phyloP scores from a whole-genome alignment of 2,329 filamentous ascomycete species.

The Pseudopithomyces chartarum region DNA sequence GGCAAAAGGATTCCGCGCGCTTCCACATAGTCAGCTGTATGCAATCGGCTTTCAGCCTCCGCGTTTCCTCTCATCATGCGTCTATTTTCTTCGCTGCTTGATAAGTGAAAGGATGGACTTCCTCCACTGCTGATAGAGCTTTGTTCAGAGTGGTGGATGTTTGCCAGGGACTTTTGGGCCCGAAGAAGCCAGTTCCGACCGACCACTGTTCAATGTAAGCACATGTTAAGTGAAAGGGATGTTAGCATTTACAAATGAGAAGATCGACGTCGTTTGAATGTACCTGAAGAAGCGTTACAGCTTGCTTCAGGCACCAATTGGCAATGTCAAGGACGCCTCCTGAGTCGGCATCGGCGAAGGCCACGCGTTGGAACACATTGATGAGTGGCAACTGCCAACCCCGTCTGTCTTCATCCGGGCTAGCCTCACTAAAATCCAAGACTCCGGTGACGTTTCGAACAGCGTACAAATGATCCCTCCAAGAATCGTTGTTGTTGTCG shows the following conservation, averaged over 20 bases:
- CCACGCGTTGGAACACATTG: slow-evolving; percentile 54
- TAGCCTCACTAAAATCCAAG: slow-evolving; percentile 23
- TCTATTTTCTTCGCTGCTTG: slow-evolving; percentile 28
- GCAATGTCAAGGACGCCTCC: slow-evolving; percentile 53
- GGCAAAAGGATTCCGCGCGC: slow-evolving; percentile 57
- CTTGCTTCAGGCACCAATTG: slow-evolving; percentile 56
- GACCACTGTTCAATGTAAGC: slow-evolving; percentile 45
- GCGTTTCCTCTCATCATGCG: slow-evolving; percentile 22
- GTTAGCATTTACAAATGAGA: slow-evolving; percentile 45
- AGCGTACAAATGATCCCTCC: slow-evolving; percentile 28
- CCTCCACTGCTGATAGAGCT: slow-evolving; percentile 44
- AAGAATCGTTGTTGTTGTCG: slow-evolving; percentile 36
- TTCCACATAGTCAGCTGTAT: slow-evolving; percentile 55
- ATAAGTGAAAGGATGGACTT: slow-evolving; percentile 26
- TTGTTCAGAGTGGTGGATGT: slow-evolving; percentile 53
- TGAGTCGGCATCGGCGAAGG: slow-evolving; percentile 55
- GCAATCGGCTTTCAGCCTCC: slow-evolving; percentile 46
- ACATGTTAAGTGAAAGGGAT: neutral
- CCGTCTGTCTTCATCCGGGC: slow-evolving; percentile 17
- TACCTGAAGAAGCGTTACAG: slow-evolving; percentile 51
- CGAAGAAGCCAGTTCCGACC: slow-evolving; percentile 58
- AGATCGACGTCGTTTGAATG: slow-evolving; percentile 52
- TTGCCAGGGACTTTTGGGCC: slow-evolving; percentile 55
- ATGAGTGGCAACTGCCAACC: slow-evolving; percentile 39
- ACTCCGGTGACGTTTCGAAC: slow-evolving; percentile 23